phyloP scores from a whole-genome alignment of 805 yeast genomes.

The Diddensiella santjacobensis region DNA sequence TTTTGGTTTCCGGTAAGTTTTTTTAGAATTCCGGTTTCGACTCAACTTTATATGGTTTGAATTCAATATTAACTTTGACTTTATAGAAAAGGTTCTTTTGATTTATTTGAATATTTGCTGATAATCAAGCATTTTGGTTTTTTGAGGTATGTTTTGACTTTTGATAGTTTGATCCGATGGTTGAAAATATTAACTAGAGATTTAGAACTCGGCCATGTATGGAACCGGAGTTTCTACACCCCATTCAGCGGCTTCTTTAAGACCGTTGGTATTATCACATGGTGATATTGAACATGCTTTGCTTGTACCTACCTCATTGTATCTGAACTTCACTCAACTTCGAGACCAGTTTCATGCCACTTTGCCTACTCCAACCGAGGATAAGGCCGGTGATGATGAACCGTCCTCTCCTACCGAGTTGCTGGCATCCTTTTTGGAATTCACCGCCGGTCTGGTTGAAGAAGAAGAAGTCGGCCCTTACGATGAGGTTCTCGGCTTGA shows the following conservation, averaged over 20 bases:
- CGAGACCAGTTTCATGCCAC: constrained; percentile 78
- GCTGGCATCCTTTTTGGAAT: constrained; percentile 76
- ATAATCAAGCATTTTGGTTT: too few relatives aligned
- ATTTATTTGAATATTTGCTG: too few relatives aligned
- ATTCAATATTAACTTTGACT: too few relatives aligned
- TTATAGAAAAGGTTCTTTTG: too few relatives aligned
- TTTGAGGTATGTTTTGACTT: too few relatives aligned
- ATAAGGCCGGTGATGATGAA: constrained; percentile 79
- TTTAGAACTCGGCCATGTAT: constrained; percentile 16
- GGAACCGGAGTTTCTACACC: constrained; percentile 43
- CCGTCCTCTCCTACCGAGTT: constrained; percentile 85
- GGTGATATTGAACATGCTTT: constrained; percentile 87
- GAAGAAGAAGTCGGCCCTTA: constrained; percentile 49
- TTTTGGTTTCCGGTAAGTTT: too few relatives aligned
- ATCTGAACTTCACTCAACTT: constrained; percentile 79
- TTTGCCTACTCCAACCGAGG: constrained; percentile 65
- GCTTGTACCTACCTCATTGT: constrained; percentile 76
- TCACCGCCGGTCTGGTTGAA: constrained; percentile 34
- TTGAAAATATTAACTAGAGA: not conserved
- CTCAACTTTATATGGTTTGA: too few relatives aligned
- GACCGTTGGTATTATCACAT: constrained; percentile 82
- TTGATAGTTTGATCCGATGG: too few relatives aligned
- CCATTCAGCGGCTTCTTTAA: constrained; percentile 46
- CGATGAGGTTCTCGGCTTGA: constrained; percentile 64
- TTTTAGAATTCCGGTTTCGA: too few relatives aligned